Evolutionary conservation across 345 rosid genomes (phyloP).

Genomic region (Pelargonium nanum): DNA sequence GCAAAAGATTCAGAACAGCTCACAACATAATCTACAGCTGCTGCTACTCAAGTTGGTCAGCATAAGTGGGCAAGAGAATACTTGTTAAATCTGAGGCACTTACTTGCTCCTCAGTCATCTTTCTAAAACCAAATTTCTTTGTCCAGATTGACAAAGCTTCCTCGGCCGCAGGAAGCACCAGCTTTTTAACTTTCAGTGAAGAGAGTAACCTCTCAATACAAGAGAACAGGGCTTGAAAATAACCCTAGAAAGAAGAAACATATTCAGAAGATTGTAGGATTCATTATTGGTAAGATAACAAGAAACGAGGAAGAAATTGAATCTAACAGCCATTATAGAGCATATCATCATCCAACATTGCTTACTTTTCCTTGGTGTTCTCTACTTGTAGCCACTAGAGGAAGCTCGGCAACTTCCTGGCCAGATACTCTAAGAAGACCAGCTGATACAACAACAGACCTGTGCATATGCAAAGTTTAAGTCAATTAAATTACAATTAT

Average conservation of each 20-base stretch:
- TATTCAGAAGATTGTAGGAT: background rate
- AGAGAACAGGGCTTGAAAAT: conserved; percentile 33
- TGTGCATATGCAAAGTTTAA: conserved; percentile 19
- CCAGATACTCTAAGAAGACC: conserved; percentile 88
- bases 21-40: too few relatives aligned
- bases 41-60: too few relatives aligned
- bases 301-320: too few relatives aligned
- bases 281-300: too few relatives aligned
- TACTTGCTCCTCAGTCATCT: conserved; percentile 27
- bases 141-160: conserved; percentile 45
- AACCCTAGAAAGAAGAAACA: conserved; percentile 20
- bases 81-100: conserved; percentile 15
- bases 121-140: conserved; percentile 31
- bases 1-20: too few relatives aligned
- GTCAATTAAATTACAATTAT: too few relatives aligned
- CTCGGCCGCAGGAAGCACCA: conserved; percentile 43
- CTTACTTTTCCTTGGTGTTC: conserved; percentile 90
- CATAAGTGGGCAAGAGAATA: too few relatives aligned
- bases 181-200: conserved; percentile 27
- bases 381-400: conserved; percentile 84
- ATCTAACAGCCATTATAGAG: too few relatives aligned
- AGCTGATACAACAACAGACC: conserved; percentile 84
- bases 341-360: background rate
- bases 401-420: conserved; percentile 93
- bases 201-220: conserved; percentile 34